Base-by-base conservation (phyloP, 148 eudicot genomes). In the Silene latifolia region DNA sequence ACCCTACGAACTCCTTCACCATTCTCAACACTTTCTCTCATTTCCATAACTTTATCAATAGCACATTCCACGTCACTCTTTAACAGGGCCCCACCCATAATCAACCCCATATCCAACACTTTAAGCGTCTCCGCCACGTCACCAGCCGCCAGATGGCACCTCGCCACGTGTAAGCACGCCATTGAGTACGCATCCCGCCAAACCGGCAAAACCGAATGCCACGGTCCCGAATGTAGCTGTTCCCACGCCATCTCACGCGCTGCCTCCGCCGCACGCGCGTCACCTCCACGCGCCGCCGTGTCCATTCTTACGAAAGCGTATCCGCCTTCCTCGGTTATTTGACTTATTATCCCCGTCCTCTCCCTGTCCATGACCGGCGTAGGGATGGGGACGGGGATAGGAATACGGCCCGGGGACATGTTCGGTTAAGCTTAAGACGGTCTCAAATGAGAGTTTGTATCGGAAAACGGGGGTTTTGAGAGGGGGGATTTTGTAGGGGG, bases 181-280 rank as follows among this genome's bases (percentile, higher is more conserved):
- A 92, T 85, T 25, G 99, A 82, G 67, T 95, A 95, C 0, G 96
- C 99, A 63, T 95, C 99, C 11, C 97, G 75, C 99, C 99, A 95
- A 2, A 86, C 73, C 2, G 96, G 92, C 1, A 85, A 69, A 69
- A 92, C 96, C 0, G 96, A 89, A 76, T 86, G 81, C 99, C 97
- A 90, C 2, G 99, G 99, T 0, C 97, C 99, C 5, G 90, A 86
- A 73, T 95, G 99, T 4, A 95, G 89, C 83, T 95, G 99, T 85
- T 95, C 99, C 99, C 99, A 95, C 29, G 99, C 99, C 93, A 92
- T 88, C 88, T 95, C 99, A 71, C 83, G 80, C 51, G 97, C 89
- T 54, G 87, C 89, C 88, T 95, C 98, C 76, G 94, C 93, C 53
- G 92, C 93, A 35, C 93, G 67, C 39, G 74, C 67, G 81, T 87